phyloP scores from a whole-genome alignment of 768 basidiomycete genomes.

The Lactarius vividus region DNA sequence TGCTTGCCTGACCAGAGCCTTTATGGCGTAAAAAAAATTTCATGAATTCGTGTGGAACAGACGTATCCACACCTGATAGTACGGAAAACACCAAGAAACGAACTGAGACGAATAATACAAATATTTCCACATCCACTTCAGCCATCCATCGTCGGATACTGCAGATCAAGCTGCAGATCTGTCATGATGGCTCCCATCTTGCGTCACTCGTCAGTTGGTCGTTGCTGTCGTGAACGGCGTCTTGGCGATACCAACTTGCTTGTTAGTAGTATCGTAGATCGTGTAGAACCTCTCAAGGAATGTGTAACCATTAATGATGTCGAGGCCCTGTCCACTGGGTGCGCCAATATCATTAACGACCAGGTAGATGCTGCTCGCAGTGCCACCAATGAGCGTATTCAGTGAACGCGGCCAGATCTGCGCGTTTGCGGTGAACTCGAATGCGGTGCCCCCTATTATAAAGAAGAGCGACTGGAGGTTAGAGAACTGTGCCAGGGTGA shows the following conservation, averaged over 20 bases:
- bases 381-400: slow-evolving; percentile 35
- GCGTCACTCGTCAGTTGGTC: slow-evolving; percentile 29
- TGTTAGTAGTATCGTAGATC: slow-evolving; percentile 36
- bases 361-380: slow-evolving; percentile 32
- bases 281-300: slow-evolving; percentile 41
- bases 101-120: not conserved
- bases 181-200: not conserved
- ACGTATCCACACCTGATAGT: too few relatives aligned
- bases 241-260: slow-evolving; percentile 37
- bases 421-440: slow-evolving; percentile 39
- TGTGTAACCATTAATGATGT: slow-evolving; percentile 39
- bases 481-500: slow-evolving; percentile 38
- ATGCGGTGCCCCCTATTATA: slow-evolving; percentile 46
- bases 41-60: too few relatives aligned
- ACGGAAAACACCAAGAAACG: not conserved
- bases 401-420: slow-evolving; percentile 35
- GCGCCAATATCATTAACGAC: slow-evolving; percentile 34
- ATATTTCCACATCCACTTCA: not conserved
- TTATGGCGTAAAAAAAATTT: not conserved
- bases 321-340: slow-evolving; percentile 34
- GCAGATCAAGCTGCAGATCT: not conserved
- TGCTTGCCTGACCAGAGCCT: too few relatives aligned
- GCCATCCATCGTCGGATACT: not conserved
- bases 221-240: slow-evolving; percentile 35
- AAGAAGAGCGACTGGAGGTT: slow-evolving; percentile 58